A percentile compares a stretch with the other conserved stretches of the same genome.
Evolutionary conservation across 805 yeast genomes (phyloP).

Genomic region (Starmerella floricola): DNA sequence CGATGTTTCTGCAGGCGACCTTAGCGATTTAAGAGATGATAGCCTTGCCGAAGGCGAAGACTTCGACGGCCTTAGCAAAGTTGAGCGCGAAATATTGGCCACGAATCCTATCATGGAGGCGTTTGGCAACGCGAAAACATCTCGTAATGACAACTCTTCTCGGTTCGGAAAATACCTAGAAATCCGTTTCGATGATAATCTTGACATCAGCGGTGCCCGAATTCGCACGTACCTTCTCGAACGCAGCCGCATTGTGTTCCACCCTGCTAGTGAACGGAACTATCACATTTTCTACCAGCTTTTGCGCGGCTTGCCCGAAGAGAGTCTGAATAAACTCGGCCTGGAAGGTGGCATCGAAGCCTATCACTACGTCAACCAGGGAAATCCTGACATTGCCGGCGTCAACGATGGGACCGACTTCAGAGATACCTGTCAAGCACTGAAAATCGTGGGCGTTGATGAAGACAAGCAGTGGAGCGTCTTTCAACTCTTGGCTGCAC

Average conservation of each 20-base stretch:
- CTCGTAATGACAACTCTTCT: slow-evolving; percentile 94
- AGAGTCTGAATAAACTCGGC: slow-evolving; percentile 44
- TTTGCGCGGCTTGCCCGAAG: slow-evolving; percentile 50
- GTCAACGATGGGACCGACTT: slow-evolving; percentile 78
- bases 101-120: slow-evolving; percentile 97
- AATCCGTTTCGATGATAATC: slow-evolving; percentile 63
- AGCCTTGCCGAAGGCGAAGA: not conserved
- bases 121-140: slow-evolving; percentile 95
- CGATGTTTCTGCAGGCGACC: not conserved
- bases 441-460: slow-evolving; percentile 63
- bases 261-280: slow-evolving; percentile 81
- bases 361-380: slow-evolving; percentile 76
- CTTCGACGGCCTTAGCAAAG: slow-evolving; percentile 62
- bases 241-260: slow-evolving; percentile 87
- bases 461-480: slow-evolving; percentile 49
- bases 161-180: slow-evolving; percentile 95
- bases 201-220: slow-evolving; percentile 84
- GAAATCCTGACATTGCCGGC: slow-evolving; percentile 52
- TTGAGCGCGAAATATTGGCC: slow-evolving; percentile 88
- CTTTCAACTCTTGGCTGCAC: slow-evolving; percentile 71
- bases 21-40: slow-evolving; percentile 3
- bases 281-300: slow-evolving; percentile 91
- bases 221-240: slow-evolving; percentile 86
- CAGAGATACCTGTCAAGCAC: slow-evolving; percentile 59
- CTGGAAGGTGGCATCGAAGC: slow-evolving; percentile 49